Conservation (phyloP, 495 filamentous ascomycete species). For the Penicillium ochrochloron region DNA sequence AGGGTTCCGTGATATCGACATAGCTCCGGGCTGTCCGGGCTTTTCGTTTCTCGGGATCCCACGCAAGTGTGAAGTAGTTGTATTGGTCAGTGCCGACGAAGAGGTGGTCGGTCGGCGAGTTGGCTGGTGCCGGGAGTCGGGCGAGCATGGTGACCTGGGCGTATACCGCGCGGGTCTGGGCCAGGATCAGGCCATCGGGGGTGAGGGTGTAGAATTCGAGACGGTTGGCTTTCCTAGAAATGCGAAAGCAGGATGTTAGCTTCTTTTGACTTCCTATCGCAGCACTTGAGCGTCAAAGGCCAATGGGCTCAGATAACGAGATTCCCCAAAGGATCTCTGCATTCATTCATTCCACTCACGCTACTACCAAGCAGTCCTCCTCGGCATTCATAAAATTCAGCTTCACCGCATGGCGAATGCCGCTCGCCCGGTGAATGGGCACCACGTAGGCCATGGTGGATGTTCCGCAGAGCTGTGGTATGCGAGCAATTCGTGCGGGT, state of each 20-base stretch:
- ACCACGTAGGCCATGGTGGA: slow-evolving; percentile 86
- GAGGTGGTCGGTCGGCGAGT: slow-evolving; percentile 79
- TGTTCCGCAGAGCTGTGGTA: slow-evolving; percentile 12
- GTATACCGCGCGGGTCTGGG: slow-evolving; percentile 70
- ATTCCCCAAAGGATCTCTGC: neutral
- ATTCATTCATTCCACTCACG: slow-evolving; percentile 59
- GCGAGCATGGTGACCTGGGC: slow-evolving; percentile 86
- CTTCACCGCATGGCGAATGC: slow-evolving; percentile 84
- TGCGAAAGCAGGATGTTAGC: slow-evolving; percentile 8
- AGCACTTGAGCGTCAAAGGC: neutral
- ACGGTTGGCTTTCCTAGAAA: slow-evolving; percentile 80
- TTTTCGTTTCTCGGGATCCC: slow-evolving; percentile 67
- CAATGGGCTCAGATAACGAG: slow-evolving; percentile 4
- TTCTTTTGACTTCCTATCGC: neutral
- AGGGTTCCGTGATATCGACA: slow-evolving; percentile 75
- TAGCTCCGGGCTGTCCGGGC: slow-evolving; percentile 72
- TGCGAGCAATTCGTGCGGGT: slow-evolving; percentile 17
- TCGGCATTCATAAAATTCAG: slow-evolving; percentile 72
- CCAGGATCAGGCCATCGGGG: slow-evolving; percentile 62
- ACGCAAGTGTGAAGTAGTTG: slow-evolving; percentile 85
- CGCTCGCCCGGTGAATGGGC: slow-evolving; percentile 90
- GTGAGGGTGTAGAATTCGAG: slow-evolving; percentile 79
- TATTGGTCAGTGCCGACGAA: slow-evolving; percentile 91
- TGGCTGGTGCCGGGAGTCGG: slow-evolving; percentile 70
- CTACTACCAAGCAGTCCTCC: slow-evolving; percentile 82